These are phyloP conservation scores for Trypanosoma grayi DNA, from an alignment of 208 protist species.

Conservation along the genomic window DNA sequence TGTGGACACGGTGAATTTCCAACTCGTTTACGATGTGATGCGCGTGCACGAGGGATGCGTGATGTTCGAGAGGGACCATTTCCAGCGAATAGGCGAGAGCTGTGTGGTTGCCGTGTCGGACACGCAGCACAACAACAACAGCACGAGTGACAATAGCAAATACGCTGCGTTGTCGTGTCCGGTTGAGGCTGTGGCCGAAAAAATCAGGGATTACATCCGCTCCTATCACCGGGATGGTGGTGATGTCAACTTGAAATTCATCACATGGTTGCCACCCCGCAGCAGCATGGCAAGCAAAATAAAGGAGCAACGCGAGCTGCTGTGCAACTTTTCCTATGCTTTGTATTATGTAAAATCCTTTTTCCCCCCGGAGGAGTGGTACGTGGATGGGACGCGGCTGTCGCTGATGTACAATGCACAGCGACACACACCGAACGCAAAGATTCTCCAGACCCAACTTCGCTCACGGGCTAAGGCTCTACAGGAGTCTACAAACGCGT, in stretches of 20 bases:
- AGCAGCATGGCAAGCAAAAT: neutral
- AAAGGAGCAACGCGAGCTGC: neutral
- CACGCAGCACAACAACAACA: neutral
- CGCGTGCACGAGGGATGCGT: constrained; percentile 34
- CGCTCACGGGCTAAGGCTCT: constrained; percentile 46
- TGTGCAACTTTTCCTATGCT: constrained; percentile 26
- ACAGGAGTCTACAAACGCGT: constrained; percentile 31
- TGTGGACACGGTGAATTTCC: neutral
- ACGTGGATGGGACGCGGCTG: constrained; percentile 47
- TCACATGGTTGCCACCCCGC: constrained; percentile 49
- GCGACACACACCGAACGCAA: constrained; percentile 64
- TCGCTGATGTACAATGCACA: constrained; percentile 65
- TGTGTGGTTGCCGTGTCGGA: constrained; percentile 10
- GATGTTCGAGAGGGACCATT: constrained; percentile 54
- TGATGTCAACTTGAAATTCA: constrained; percentile 70
- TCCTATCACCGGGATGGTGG: neutral
- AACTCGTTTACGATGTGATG: constrained; percentile 79
- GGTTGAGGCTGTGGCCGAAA: neutral
- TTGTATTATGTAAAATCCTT: constrained; percentile 64
- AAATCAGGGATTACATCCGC: constrained; percentile 28
- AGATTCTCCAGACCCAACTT: constrained; percentile 58
- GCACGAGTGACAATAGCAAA: constrained; percentile 7
- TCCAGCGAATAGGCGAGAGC: constrained; percentile 47
- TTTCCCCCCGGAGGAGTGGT: constrained; percentile 68
- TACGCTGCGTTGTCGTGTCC: constrained; percentile 17